A percentile compares a stretch with the other conserved stretches of the same genome.
Evolutionary conservation across 1,139 yeast species (phyloP).

Genomic region (Sugiyamaella paludigena): DNA sequence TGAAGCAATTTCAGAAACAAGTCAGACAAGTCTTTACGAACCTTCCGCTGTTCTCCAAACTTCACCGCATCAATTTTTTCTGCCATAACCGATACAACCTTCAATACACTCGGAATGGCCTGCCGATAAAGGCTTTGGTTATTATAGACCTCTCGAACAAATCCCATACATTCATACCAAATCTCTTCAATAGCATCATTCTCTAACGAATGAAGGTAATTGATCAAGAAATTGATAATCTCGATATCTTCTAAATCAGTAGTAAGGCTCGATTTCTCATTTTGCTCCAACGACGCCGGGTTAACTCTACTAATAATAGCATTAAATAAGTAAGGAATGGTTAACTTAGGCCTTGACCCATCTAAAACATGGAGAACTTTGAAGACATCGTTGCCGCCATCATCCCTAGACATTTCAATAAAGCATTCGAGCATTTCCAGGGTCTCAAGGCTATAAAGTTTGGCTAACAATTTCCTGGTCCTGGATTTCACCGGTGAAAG

Average conservation of each 20-base stretch:
- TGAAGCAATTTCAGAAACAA: conserved; percentile 55
- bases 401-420: conserved; percentile 38
- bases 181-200: conserved; percentile 75
- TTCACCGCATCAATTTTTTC: conserved; percentile 56
- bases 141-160: conserved; percentile 56
- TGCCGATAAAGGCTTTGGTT: conserved; percentile 50
- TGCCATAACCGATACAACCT: conserved; percentile 51
- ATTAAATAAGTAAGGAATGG: conserved; percentile 65
- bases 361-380: conserved; percentile 74
- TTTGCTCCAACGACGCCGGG: conserved; percentile 34
- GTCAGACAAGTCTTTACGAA: conserved; percentile 67
- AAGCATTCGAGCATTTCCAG: conserved; percentile 69
- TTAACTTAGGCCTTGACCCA: conserved; percentile 76
- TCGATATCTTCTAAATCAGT: conserved; percentile 45
- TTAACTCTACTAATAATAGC: conserved; percentile 50
- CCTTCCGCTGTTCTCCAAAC: conserved; percentile 59
- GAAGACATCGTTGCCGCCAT: conserved; percentile 34
- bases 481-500: conserved; percentile 54
- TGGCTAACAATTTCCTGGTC: conserved; percentile 64
- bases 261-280: conserved; percentile 45
- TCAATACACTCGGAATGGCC: conserved; percentile 53
- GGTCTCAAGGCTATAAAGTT: conserved; percentile 68
- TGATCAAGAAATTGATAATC: conserved; percentile 52
- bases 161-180: conserved; percentile 56
- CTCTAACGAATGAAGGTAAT: conserved; percentile 63